These are phyloP conservation scores for Sinapis alba DNA, from an alignment of 441 rosid species.

Conservation along the genomic window DNA sequence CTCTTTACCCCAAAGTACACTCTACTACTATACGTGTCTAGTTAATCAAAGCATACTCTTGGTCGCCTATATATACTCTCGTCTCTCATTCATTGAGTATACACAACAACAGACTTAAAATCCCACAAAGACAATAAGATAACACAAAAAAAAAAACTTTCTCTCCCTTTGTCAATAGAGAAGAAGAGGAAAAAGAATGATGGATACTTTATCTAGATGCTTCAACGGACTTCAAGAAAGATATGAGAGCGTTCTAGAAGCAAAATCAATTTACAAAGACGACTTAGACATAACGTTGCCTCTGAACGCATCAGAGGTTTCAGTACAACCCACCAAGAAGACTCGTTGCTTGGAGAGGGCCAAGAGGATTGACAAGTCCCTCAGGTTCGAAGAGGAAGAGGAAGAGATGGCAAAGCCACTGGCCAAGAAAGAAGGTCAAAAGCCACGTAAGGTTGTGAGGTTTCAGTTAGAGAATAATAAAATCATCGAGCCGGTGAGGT, in stretches of 20 bases:
- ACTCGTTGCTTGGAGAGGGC: constrained; percentile 31
- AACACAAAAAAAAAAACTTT: neutral
- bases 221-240: constrained; percentile 36
- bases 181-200: neutral
- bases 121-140: neutral
- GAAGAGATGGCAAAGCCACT: constrained; percentile 27
- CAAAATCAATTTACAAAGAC: constrained; percentile 26
- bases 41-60: neutral
- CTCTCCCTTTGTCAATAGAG: neutral
- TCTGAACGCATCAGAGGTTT: constrained; percentile 20
- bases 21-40: constrained; percentile 23
- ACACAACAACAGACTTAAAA: neutral
- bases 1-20: constrained; percentile 30
- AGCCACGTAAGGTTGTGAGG: constrained; percentile 41
- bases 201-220: constrained; percentile 35
- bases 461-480: constrained; percentile 38
- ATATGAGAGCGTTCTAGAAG: constrained; percentile 20
- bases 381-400: constrained; percentile 32
- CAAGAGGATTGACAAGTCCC: constrained; percentile 33
- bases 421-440: constrained; percentile 2
- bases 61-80: constrained; percentile 29
- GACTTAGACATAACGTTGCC: constrained; percentile 33
- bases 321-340: constrained; percentile 25
- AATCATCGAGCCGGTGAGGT: constrained; percentile 27
- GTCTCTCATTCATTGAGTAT: neutral